Evolutionary conservation across 2,329 filamentous ascomycete genomes (phyloP).

Genomic region (Talaromyces albobiverticillius): DNA sequence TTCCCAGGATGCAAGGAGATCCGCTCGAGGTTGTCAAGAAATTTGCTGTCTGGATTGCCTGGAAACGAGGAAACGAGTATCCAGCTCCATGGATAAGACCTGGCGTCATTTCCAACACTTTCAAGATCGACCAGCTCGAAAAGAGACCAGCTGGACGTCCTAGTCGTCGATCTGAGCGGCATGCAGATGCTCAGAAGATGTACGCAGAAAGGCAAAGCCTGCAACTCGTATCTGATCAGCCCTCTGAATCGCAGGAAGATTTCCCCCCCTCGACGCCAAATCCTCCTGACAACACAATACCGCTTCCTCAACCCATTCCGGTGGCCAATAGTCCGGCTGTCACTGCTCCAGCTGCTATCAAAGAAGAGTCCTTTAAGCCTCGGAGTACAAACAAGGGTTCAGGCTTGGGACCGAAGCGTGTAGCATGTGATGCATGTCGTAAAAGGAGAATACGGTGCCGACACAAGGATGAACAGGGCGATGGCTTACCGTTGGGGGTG

Average conservation of each 20-base stretch:
- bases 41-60: slow-evolving; percentile 65
- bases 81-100: slow-evolving; percentile 62
- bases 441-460: slow-evolving; percentile 62
- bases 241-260: slow-evolving; percentile 16
- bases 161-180: slow-evolving; percentile 55
- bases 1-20: slow-evolving; percentile 61
- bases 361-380: slow-evolving; percentile 32
- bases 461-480: slow-evolving; percentile 55
- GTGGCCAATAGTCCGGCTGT: slow-evolving; percentile 1
- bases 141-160: slow-evolving; percentile 57
- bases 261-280: slow-evolving; percentile 18
- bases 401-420: slow-evolving; percentile 56
- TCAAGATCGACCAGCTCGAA: slow-evolving; percentile 46
- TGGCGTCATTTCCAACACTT: slow-evolving; percentile 52
- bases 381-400: slow-evolving; percentile 54
- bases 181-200: slow-evolving; percentile 43
- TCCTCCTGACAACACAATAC: slow-evolving; percentile 23
- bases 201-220: slow-evolving; percentile 38
- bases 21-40: slow-evolving; percentile 58
- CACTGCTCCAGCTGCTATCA: slow-evolving; percentile 17
- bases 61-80: slow-evolving; percentile 64
- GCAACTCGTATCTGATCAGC: slow-evolving; percentile 31
- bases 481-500: slow-evolving; percentile 13
- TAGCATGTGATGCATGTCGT: slow-evolving; percentile 62
- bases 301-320: slow-evolving; percentile 19